Evolutionary conservation across 306 rosid species (phyloP), one percentile per base, ranked within the genome.

Genomic region (Cicer arietinum): DNA sequence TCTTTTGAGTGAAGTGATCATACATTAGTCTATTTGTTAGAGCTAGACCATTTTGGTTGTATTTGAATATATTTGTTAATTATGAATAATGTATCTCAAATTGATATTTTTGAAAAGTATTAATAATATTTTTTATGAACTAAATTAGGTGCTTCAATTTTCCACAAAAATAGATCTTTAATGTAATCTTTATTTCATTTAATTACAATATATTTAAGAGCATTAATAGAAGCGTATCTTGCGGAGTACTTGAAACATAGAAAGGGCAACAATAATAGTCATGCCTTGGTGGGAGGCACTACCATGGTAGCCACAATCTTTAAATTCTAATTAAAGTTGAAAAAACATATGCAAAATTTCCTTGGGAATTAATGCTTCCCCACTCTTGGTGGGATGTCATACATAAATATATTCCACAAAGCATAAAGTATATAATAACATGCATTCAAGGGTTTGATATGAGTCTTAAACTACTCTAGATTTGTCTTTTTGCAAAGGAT

Each of bases 291-390:
- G 87, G 73, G 80, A 72, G 59, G 77, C 87, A 76, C 87, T 53
- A 54, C 30, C 39, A 45, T 11, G 61, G 18, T 40, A 76, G 62
- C 73, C 56, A 53, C 75, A 77, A 39, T 56, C 69, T 71, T 71
- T 76, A 81, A 73, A 53, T 73, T 73, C 73, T n/a, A 30, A 30
- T 30, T 30, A 52, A 61, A 77, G 82, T 84, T 80, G 81, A 77
- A 71, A 81, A 53, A 81, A 74, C 57, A 51, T 45, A 45, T 50
- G 59, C 77, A 60, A 20, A 67, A 44, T 67, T 77, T 74, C 61
- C 77, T 39, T 78, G 65, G 75, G 87, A 84, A 84, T 73, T 84
- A 84, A 84, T 80, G 82, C 82, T 72, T 72, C 39, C 69, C 76
- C 64, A 47, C 67, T 77, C 62, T 73, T 67, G 80, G 87, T 77